Evolutionary conservation across 2,329 filamentous ascomycete genomes (phyloP).

Genomic region (Penicillium expansum): DNA sequence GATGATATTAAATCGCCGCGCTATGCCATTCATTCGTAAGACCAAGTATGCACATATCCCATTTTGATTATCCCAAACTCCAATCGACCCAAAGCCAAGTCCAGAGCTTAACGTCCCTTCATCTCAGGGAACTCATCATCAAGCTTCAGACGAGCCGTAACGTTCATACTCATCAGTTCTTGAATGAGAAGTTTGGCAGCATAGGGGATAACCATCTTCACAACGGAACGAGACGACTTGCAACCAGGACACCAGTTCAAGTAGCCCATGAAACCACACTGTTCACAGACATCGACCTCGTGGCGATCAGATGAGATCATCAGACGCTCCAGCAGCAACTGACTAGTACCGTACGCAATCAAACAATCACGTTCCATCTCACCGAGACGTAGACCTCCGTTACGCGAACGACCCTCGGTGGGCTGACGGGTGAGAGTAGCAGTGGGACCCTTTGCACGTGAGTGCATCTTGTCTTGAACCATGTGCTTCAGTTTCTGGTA

Average conservation of each 20-base stretch:
- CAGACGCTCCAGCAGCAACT: constrained; percentile 84
- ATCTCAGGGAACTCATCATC: constrained; percentile 82
- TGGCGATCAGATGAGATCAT: constrained; percentile 94
- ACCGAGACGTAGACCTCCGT: constrained; percentile 87
- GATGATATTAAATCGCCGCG: constrained; percentile 25
- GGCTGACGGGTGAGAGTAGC: constrained; percentile 93
- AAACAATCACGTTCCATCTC: constrained; percentile 99
- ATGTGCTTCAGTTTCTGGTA: constrained; percentile 99
- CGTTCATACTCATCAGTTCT: constrained; percentile 97
- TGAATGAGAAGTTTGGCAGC: constrained; percentile 94
- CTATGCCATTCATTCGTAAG: constrained; percentile 27
- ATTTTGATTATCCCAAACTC: constrained; percentile 15
- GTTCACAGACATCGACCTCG: constrained; percentile 88
- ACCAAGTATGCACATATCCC: constrained; percentile 17
- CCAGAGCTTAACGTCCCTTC: constrained; percentile 32
- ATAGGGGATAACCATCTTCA: constrained; percentile 95
- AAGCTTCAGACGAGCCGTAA: constrained; percentile 85
- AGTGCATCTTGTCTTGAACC: constrained; percentile 99
- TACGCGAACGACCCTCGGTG: constrained; percentile 88
- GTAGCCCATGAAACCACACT: constrained; percentile 93
- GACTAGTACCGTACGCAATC: constrained; percentile 93
- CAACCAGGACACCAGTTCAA: constrained; percentile 93
- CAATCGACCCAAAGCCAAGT: neutral
- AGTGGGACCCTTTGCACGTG: constrained; percentile 80
- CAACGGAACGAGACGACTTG: constrained; percentile 76